Conservation (phyloP, 2,329 filamentous ascomycete species). For the Ceratocystis ficicola region DNA sequence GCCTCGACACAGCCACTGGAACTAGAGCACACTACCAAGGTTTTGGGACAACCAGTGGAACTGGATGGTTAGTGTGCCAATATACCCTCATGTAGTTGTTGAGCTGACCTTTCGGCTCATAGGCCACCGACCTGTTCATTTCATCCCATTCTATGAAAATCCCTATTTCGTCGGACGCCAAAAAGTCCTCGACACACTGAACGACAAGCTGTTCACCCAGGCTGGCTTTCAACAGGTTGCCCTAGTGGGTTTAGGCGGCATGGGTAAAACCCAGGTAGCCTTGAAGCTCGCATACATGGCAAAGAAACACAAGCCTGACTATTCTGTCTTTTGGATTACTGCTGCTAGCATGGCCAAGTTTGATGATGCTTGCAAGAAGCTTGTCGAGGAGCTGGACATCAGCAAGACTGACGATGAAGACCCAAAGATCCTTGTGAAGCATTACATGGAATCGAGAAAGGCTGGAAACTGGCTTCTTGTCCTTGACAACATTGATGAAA, state of each 20-base stretch:
- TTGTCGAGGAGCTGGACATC: constrained; percentile 7
- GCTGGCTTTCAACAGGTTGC: not conserved
- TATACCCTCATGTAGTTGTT: not conserved
- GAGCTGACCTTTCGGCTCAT: not conserved
- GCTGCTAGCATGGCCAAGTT: not conserved
- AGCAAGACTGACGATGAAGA: not conserved
- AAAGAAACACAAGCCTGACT: not conserved
- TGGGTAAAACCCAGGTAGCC: not conserved
- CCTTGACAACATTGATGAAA: constrained; percentile 26
- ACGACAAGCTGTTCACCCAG: not conserved
- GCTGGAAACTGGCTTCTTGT: constrained; percentile 26
- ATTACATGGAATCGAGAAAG: constrained; percentile 23
- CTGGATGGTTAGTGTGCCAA: not conserved
- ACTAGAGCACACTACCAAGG: too few relatives aligned
- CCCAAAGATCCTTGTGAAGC: constrained; percentile 18
- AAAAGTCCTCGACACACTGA: not conserved
- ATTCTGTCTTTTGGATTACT: constrained; percentile 9
- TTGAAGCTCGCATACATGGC: not conserved
- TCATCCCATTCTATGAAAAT: not conserved
- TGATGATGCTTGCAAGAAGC: not conserved
- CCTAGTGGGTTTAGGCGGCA: not conserved
- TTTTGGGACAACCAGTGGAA: not conserved
- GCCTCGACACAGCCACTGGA: too few relatives aligned
- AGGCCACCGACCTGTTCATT: not conserved
- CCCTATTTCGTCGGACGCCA: not conserved